Base-by-base conservation (phyloP, 1,284 basidiomycete genomes). In the Heterobasidion irregulare region DNA sequence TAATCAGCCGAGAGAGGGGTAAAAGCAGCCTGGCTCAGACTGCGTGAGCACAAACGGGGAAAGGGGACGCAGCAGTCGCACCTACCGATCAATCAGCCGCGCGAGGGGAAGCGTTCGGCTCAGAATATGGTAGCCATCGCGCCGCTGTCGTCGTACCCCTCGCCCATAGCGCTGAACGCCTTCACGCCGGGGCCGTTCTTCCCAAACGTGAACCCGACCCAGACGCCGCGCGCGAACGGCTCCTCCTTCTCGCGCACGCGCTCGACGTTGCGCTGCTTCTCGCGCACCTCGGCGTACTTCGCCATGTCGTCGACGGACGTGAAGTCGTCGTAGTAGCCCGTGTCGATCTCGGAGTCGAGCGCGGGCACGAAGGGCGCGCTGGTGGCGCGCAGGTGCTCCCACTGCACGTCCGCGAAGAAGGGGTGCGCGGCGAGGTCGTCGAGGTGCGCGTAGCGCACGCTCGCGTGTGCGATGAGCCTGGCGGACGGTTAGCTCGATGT, bases 311-410 rank as follows among this genome's bases (percentile, higher is more conserved):
- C 93, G 8, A 81, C 76, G 26, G 83, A 89, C 32, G 87, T 88
- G 70, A 98, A 99, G 69, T 98, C 94, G 70, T 99, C 97, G 76
- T 98, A 99, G 75, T 99, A 99, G 10, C 95, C 96, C 1, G 95
- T 95, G 69, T 98, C 97, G 57, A 92, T 81, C 64, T 99, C 97
- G 18, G 87, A 92, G 66, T 98, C 95, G 41, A 99, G 82, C 9
- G 94, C 89, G 18, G 97, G 97, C 5, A 99, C 90, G 70, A 98
- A 99, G 0, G 97, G 97, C 12, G 97, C 89, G n/a, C 80, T 80
- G 32, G 84, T 78, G 16, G 81, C 72, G 45, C 96, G 87, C 19
- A 98, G 76, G 63, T 83, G 77, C 36, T 85, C 80, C 86, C 96
- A 97, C 58, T 83, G 78, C 8, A 88, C 74, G 15, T 75, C 72